These are phyloP conservation scores for Melanomma pulvis-pyrius DNA, from an alignment of 495 filamentous ascomycete species.

Conservation along the genomic window DNA sequence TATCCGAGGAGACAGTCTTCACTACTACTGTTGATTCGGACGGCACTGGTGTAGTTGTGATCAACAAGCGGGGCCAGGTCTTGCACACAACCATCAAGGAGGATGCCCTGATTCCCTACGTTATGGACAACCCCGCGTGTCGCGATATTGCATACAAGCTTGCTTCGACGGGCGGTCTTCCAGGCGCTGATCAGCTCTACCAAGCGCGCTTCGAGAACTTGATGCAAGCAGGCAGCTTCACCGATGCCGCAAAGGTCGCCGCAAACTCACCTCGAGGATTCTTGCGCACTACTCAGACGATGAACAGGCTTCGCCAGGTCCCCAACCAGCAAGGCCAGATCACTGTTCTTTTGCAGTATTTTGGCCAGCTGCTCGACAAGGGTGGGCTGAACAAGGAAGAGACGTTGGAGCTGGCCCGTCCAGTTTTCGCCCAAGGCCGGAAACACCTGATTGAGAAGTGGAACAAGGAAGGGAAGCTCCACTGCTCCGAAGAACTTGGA, in stretches of 20 bases:
- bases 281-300: slow-evolving; percentile 88
- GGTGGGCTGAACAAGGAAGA: slow-evolving; percentile 88
- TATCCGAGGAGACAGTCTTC: slow-evolving; percentile 99
- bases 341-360: slow-evolving; percentile 95
- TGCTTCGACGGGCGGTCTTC: slow-evolving; percentile 88
- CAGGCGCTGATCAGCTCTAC: slow-evolving; percentile 94
- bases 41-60: slow-evolving; percentile 84
- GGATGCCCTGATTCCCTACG: slow-evolving; percentile 83
- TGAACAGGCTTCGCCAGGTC: slow-evolving; percentile 85
- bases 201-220: slow-evolving; percentile 88
- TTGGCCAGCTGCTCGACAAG: slow-evolving; percentile 95
- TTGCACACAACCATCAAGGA: slow-evolving; percentile 92
- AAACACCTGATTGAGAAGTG: slow-evolving; percentile 98
- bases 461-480: slow-evolving; percentile 92
- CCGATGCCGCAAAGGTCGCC: slow-evolving; percentile 89
- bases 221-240: slow-evolving; percentile 71
- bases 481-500: slow-evolving; percentile 92
- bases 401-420: slow-evolving; percentile 88
- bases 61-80: slow-evolving; percentile 97
- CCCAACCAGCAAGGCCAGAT: slow-evolving; percentile 76
- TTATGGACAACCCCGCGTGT: slow-evolving; percentile 93
- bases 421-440: slow-evolving; percentile 87
- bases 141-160: slow-evolving; percentile 90
- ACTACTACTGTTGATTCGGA: slow-evolving; percentile 84
- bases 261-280: slow-evolving; percentile 96